These are phyloP conservation scores for Talaromyces trachyspermus DNA, from an alignment of 495 filamentous ascomycete genomes.

Conservation along the genomic window DNA sequence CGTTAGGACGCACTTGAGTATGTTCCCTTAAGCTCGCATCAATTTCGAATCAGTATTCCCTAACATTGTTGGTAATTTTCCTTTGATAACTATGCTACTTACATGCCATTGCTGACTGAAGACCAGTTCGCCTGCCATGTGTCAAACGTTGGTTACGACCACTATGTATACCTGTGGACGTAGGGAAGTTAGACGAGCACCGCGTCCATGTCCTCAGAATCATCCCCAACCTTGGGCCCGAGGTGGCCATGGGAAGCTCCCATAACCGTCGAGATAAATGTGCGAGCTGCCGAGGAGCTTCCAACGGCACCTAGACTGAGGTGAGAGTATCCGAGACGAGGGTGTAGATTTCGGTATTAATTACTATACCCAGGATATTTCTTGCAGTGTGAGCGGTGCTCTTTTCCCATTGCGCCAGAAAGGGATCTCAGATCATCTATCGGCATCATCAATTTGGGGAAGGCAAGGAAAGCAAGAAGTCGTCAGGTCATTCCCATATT, in stretches of 20 bases:
- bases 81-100: not conserved
- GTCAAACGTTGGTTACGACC: conserved; percentile 10
- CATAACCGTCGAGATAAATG: conserved; percentile 12
- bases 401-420: not conserved
- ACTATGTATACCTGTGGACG: conserved; percentile 9
- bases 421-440: not conserved
- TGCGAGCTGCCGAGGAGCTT: conserved; percentile 7
- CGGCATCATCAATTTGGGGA: not conserved
- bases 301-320: conserved; percentile 2
- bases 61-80: not conserved
- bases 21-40: not conserved
- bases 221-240: conserved; percentile 11
- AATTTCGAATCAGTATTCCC: not conserved
- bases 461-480: not conserved
- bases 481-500: not conserved
- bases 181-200: conserved; percentile 9
- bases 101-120: not conserved
- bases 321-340: not conserved
- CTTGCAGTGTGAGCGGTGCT: not conserved
- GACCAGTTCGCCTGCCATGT: conserved; percentile 1
- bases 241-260: conserved; percentile 10
- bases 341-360: not conserved
- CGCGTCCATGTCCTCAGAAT: conserved; percentile 10
- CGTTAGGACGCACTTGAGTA: no score
- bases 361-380: not conserved